Conservation (phyloP, 441 rosid species). For the Manihot esculenta region DNA sequence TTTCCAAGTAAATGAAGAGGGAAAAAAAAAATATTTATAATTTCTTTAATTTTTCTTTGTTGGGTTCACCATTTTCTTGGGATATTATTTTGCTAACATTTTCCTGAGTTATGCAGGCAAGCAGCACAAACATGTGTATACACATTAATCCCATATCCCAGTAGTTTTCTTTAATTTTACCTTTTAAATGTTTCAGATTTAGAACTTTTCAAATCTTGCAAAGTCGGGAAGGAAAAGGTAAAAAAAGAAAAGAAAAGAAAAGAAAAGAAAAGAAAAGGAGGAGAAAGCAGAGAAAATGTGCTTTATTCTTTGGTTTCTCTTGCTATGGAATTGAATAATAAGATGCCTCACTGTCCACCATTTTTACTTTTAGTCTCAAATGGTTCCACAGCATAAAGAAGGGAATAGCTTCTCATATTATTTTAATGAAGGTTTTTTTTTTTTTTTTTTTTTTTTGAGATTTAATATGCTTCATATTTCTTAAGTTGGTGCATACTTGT, state of each 20-base stretch:
- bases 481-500: background rate
- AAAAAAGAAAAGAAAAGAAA: background rate
- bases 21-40: slow-evolving; percentile 16
- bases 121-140: slow-evolving; percentile 25
- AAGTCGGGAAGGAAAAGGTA: background rate
- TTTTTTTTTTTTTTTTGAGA: background rate
- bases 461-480: background rate
- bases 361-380: background rate
- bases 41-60: background rate
- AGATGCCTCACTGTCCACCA: background rate
- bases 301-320: background rate
- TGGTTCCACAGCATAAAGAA: background rate
- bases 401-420: background rate
- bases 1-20: slow-evolving; percentile 17
- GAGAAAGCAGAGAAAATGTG: too few relatives aligned
- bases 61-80: slow-evolving; percentile 22
- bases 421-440: background rate
- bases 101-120: slow-evolving; percentile 6
- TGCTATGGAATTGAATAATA: background rate
- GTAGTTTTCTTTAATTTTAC: too few relatives aligned
- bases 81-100: slow-evolving; percentile 31
- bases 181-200: too few relatives aligned
- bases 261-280: too few relatives aligned
- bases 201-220: background rate
- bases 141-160: too few relatives aligned